Evolutionary conservation across 208 protist species (phyloP), one percentile per base, ranked within the genome.

Genomic region (Trypanosoma theileri): DNA sequence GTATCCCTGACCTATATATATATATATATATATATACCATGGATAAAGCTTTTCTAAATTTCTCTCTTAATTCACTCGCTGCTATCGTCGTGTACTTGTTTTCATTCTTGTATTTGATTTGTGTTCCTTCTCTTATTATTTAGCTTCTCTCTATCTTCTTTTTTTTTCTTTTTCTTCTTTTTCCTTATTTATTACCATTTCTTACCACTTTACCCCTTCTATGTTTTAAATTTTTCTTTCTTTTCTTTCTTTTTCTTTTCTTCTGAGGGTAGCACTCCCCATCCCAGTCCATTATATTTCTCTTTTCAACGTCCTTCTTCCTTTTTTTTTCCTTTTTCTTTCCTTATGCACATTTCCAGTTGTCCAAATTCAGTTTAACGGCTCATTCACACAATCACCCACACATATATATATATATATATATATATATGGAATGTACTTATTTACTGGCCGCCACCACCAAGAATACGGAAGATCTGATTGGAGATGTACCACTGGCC

Each of bases 391-490:
- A n/a, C n/a, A n/a, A n/a, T n/a, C n/a, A n/a, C n/a, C n/a, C n/a
- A 62, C 26, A 62, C 24, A 62, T 62, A 62, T 19, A 42, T 62
- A 41, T 62, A 50, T 24, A 41, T 62, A 53, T 53, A 62, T 62
- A 62, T 19, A 42, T 62, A 41, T 62, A 50, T 24, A 41, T 62
- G 35, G 9, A 26, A 28, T 31, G 53, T 35, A n/a, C n/a, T n/a
- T n/a, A n/a, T n/a, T 53, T 58, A 91, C 53, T 86, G 85, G 24
- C 83, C 89, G 44, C 86, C 89, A 41, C 90, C 90, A 50, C 87
- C 90, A 56, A 95, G 80, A 54, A 95, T 89, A 69, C 89, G 88
- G 65, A 96, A 96, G 53, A 96, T 80, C 46, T 96, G 91, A 68
- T 96, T 96, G 6, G 84, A 82, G 51, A 96, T 81, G 67, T 85